Base-by-base conservation (phyloP, 257 asterid genomes). In the Lycium barbarum region DNA sequence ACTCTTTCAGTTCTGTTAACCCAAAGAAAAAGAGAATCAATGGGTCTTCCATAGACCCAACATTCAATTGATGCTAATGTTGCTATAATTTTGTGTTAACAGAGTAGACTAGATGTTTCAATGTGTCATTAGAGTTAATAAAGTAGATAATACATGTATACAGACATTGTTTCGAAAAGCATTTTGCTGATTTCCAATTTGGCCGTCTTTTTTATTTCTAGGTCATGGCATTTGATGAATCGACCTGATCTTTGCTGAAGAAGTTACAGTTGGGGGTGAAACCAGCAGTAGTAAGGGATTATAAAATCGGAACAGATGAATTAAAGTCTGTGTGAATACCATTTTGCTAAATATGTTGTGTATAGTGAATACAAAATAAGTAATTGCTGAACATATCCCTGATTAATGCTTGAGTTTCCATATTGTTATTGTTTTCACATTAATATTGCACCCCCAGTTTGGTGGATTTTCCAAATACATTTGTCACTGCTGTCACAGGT, bases 161-260 rank as follows among this genome's bases (percentile, higher is more conserved):
- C 4, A 40, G 0, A 0, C 81, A 47, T 3, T 76, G 81, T 76
- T 76, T 49, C n/a, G 40, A 3, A 5, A 49, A 2, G 6, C 43
- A 49, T 7, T 6, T 49, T 76, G 57, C 65, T 78, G 53, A 53
- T 78, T 78, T 33, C 65, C 26, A 26, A 26, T 78, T 78, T 45
- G 17, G 47, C 65, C 8, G 0, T 14, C 0, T 53, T 26, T 78
- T 26, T 53, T 2, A 14, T 70, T 35, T 68, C 33, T 38, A 83
- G 85, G 86, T 84, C 73, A 84, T 84, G 86, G 83, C 74, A 15
- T 84, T 84, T 47, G 86, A 84, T 18, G 86, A 84, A 65, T 15
- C 82, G 40, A 59, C 83, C 57, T 84, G 58, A 73, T 67, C 79
- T 22, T 66, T 82, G 63, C 15, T 53, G 47, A 51, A 26, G 26